Conservation (phyloP, 129 eudicot genomes). For the Arctium minus region DNA sequence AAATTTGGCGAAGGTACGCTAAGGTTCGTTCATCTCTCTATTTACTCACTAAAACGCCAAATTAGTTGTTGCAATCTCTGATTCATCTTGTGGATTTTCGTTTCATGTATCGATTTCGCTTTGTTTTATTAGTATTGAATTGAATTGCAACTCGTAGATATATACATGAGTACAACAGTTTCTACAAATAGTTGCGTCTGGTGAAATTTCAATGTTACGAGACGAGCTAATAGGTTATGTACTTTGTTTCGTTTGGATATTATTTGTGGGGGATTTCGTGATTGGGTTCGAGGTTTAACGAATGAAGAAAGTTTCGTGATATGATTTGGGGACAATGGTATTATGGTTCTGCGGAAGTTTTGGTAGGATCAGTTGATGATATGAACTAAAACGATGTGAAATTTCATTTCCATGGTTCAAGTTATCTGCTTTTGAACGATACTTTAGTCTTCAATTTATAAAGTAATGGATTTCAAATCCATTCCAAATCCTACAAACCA, state of each 20-base stretch:
- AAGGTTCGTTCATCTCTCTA: background rate
- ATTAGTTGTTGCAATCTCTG: background rate
- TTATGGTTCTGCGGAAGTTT: background rate
- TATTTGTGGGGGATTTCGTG: background rate
- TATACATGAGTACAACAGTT: background rate
- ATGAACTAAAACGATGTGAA: background rate
- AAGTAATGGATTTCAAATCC: no score
- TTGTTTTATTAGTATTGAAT: background rate
- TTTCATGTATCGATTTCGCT: background rate
- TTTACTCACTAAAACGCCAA: background rate
- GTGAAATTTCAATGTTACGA: background rate
- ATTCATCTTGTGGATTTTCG: conserved; percentile 4
- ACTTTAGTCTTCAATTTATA: no score
- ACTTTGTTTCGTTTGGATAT: background rate
- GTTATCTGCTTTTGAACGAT: background rate
- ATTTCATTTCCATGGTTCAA: background rate
- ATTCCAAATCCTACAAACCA: no score
- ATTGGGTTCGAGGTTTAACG: background rate
- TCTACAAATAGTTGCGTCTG: background rate
- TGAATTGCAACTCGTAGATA: background rate
- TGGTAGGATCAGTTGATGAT: background rate
- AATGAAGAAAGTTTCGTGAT: background rate
- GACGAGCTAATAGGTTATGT: background rate
- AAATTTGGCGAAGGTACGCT: conserved; percentile 3
- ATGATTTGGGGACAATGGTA: background rate